These are phyloP conservation scores for Euphrasia confusa DNA, from an alignment of 257 asterid species.

Conservation along the genomic window DNA sequence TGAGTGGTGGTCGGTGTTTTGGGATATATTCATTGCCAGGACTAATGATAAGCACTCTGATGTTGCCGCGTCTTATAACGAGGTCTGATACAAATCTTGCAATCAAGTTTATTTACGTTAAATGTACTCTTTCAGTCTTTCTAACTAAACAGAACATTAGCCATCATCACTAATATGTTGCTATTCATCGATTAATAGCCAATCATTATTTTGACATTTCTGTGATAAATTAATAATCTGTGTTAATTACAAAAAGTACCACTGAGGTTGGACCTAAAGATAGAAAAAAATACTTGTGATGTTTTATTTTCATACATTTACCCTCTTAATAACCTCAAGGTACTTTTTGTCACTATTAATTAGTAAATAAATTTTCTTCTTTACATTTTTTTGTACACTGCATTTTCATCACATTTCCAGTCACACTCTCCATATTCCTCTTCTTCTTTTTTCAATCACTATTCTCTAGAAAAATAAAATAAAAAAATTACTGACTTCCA, in stretches of 20 bases:
- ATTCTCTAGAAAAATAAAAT: not conserved
- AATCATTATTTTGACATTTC: not conserved
- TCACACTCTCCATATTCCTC: not conserved
- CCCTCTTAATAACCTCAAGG: too few species aligned
- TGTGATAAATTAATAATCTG: too few species aligned
- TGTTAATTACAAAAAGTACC: too few species aligned
- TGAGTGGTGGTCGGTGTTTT: constrained; percentile 99
- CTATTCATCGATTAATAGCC: not conserved
- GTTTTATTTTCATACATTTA: too few species aligned
- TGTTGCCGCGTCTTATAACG: constrained; percentile 95
- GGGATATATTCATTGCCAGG: constrained; percentile 99
- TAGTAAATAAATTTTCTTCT: too few species aligned
- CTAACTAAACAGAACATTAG: not conserved
- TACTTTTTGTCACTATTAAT: too few species aligned
- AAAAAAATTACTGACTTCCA: not conserved
- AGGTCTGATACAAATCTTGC: constrained; percentile 44
- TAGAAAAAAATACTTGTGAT: too few species aligned
- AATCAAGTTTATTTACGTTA: not conserved
- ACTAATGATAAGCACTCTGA: constrained; percentile 98
- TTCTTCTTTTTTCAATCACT: not conserved
- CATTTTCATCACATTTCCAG: not conserved
- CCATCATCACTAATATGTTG: not conserved
- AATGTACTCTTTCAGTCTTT: not conserved
- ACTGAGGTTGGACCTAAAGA: too few species aligned
- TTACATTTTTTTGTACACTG: too few species aligned